These are phyloP conservation scores for Alternaria sp. DNA, from an alignment of 2,329 filamentous ascomycete genomes.

Conservation along the genomic window DNA sequence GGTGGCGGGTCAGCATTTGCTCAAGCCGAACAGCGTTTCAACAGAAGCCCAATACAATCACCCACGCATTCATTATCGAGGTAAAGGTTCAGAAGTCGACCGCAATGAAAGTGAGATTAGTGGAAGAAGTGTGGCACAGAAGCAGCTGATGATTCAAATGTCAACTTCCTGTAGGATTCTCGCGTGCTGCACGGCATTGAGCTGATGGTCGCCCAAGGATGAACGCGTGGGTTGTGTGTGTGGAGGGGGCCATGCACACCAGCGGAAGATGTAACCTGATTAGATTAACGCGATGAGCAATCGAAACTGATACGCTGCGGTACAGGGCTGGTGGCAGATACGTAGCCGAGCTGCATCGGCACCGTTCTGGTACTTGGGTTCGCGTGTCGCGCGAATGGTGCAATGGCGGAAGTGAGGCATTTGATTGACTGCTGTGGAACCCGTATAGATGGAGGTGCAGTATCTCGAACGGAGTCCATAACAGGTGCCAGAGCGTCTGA, in stretches of 20 bases:
- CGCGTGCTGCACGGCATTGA: conserved; percentile 1
- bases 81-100: background rate
- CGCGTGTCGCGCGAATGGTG: conserved; percentile 31
- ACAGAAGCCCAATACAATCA: background rate
- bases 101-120: background rate
- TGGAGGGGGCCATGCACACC: conserved; percentile 30
- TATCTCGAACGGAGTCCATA: background rate
- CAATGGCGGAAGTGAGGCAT: conserved; percentile 29
- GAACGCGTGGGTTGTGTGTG: conserved; percentile 14
- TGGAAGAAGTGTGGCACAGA: background rate
- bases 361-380: conserved; percentile 37
- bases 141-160: background rate
- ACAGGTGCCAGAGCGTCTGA: background rate
- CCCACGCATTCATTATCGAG: background rate
- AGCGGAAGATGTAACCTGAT: conserved; percentile 45
- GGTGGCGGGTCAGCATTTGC: conserved; percentile 1
- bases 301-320: conserved; percentile 33
- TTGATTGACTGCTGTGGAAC: conserved; percentile 17
- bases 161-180: background rate
- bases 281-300: conserved; percentile 41
- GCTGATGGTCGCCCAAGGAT: background rate
- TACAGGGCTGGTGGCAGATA: conserved; percentile 28
- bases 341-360: conserved; percentile 33
- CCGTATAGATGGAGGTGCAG: conserved; percentile 4
- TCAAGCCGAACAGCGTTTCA: background rate